A percentile compares a stretch with the other conserved stretches of the same genome.
These are phyloP conservation scores for Termitomyces sp. DNA, from an alignment of 768 basidiomycete genomes.

Conservation along the genomic window DNA sequence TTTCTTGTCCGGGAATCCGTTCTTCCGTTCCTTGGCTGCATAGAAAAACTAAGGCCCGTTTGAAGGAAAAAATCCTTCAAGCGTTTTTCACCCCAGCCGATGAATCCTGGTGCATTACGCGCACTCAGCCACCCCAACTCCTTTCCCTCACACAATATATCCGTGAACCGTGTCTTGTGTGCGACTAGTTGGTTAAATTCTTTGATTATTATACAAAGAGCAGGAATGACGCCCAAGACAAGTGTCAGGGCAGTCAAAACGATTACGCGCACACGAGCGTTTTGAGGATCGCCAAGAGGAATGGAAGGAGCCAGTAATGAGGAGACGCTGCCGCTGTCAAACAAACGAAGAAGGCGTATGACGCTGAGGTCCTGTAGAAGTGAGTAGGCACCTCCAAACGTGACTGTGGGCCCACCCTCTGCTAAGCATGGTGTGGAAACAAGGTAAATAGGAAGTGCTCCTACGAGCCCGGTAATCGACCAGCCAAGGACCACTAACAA, in stretches of 20 bases:
- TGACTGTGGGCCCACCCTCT: slow-evolving; percentile 35
- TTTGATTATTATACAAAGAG: slow-evolving; percentile 55
- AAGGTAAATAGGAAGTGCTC: slow-evolving; percentile 69
- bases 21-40: slow-evolving; percentile 31
- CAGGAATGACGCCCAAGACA: slow-evolving; percentile 58
- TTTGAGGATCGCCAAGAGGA: slow-evolving; percentile 27
- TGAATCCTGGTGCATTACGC: slow-evolving; percentile 57
- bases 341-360: slow-evolving; percentile 61
- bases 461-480: slow-evolving; percentile 65
- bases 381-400: slow-evolving; percentile 56
- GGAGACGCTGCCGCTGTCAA: slow-evolving; percentile 40
- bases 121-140: slow-evolving; percentile 77
- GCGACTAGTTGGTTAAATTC: slow-evolving; percentile 56
- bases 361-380: slow-evolving; percentile 73
- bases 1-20: slow-evolving; percentile 23
- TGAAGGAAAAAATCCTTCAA: slow-evolving; percentile 67
- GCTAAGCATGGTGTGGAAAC: slow-evolving; percentile 66
- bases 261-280: slow-evolving; percentile 60
- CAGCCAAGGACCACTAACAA: slow-evolving; percentile 62
- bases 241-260: slow-evolving; percentile 59
- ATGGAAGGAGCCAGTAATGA: slow-evolving; percentile 31
- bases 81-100: slow-evolving; percentile 67
- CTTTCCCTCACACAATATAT: slow-evolving; percentile 57
- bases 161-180: slow-evolving; percentile 56
- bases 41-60: slow-evolving; percentile 56